Conservation (phyloP, 2,329 filamentous ascomycete genomes). For the Chaetomiaceae sp. region DNA sequence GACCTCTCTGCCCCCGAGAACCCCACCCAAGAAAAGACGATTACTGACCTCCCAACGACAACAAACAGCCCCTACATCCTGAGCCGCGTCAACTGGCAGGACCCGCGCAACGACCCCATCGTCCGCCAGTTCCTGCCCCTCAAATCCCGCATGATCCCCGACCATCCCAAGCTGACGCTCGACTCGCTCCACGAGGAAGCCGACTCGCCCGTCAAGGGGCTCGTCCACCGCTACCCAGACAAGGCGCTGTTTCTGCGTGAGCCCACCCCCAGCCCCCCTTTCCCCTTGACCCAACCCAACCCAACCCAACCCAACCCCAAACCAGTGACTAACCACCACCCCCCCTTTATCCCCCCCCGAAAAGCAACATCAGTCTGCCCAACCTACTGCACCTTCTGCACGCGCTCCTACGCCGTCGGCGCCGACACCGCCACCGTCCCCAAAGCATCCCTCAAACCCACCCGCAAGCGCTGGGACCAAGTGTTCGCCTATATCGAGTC, state of each 20-base stretch:
- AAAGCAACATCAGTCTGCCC: slow-evolving; percentile 58
- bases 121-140: slow-evolving; percentile 57
- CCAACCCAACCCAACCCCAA: too few relatives aligned
- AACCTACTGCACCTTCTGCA: slow-evolving; percentile 60
- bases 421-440: slow-evolving; percentile 47
- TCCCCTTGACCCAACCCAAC: too few relatives aligned
- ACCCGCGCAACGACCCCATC: slow-evolving; percentile 55
- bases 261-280: too few relatives aligned
- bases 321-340: too few relatives aligned
- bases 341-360: too few relatives aligned
- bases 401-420: slow-evolving; percentile 55
- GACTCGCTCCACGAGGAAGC: slow-evolving; percentile 56
- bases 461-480: slow-evolving; percentile 45
- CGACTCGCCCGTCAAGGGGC: slow-evolving; percentile 51
- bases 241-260: slow-evolving; percentile 57
- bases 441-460: slow-evolving; percentile 40
- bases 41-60: slow-evolving; percentile 5
- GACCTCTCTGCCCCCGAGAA: slow-evolving; percentile 13
- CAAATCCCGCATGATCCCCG: slow-evolving; percentile 45
- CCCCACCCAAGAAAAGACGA: too few relatives aligned
- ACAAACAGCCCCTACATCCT: slow-evolving; percentile 50
- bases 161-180: slow-evolving; percentile 50
- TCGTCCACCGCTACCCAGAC: slow-evolving; percentile 61
- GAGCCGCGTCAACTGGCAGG: slow-evolving; percentile 53
- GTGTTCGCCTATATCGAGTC: slow-evolving; percentile 53